phyloP scores from a whole-genome alignment of 257 asterid genomes.

The Haberlea rhodopensis region DNA sequence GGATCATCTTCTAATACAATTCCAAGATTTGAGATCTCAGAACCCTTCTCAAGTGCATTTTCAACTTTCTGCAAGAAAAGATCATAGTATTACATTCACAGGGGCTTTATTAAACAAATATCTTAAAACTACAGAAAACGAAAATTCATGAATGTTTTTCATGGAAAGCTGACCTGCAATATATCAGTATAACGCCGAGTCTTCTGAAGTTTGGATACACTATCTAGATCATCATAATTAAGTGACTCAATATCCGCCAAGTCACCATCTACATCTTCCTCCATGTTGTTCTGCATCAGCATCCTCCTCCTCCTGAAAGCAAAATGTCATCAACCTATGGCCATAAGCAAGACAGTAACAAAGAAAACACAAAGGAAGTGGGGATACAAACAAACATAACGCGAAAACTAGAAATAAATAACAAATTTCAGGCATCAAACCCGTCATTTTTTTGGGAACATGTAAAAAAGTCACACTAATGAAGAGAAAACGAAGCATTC shows the following conservation, averaged over 20 bases:
- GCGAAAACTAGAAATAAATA: slow-evolving; percentile 4
- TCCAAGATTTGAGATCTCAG: slow-evolving; percentile 50
- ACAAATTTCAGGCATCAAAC: slow-evolving; percentile 8
- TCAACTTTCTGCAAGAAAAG: slow-evolving; percentile 74
- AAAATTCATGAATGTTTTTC: slow-evolving; percentile 25
- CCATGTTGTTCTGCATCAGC: slow-evolving; percentile 68
- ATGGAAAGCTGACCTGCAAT: slow-evolving; percentile 58
- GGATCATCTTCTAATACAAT: slow-evolving; percentile 88
- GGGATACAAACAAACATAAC: background rate
- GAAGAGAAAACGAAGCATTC: slow-evolving; percentile 26
- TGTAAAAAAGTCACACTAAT: background rate
- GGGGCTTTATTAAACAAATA: slow-evolving; percentile 14
- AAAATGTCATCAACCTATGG: slow-evolving; percentile 16
- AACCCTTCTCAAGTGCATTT: slow-evolving; percentile 69
- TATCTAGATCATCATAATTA: slow-evolving; percentile 89
- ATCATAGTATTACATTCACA: slow-evolving; percentile 13
- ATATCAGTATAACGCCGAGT: slow-evolving; percentile 69
- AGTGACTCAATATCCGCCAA: slow-evolving; percentile 88
- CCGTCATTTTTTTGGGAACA: background rate
- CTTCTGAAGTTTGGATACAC: slow-evolving; percentile 84
- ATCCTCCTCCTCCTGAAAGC: slow-evolving; percentile 61
- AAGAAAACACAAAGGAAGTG: slow-evolving; percentile 8
- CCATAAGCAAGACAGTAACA: slow-evolving; percentile 14
- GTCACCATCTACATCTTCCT: slow-evolving; percentile 87
- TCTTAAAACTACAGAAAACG: slow-evolving; percentile 30